phyloP scores from a whole-genome alignment of 805 yeast species.

The Ascoidea asiatica region DNA sequence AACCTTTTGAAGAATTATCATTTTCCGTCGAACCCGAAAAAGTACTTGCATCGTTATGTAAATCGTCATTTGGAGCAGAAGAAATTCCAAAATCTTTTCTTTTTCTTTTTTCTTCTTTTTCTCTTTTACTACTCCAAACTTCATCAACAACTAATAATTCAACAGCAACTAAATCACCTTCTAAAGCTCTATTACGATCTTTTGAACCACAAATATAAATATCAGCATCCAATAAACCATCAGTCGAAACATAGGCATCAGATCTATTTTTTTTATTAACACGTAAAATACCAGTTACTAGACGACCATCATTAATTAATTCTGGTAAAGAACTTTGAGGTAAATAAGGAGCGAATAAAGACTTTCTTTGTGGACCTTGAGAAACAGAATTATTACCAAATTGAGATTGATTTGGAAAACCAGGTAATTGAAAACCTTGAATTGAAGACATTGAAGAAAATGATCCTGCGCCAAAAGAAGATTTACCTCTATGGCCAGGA shows the following conservation, averaged over 20 bases:
- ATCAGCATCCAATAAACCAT: conserved; percentile 90
- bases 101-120: conserved; percentile 93
- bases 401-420: conserved; percentile 6
- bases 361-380: conserved; percentile 41
- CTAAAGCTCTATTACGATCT: conserved; percentile 94
- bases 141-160: conserved; percentile 92
- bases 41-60: conserved; percentile 72
- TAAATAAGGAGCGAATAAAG: conserved; percentile 89
- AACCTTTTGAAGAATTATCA: conserved; percentile 11
- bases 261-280: conserved; percentile 94
- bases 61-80: conserved; percentile 38
- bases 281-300: conserved; percentile 84
- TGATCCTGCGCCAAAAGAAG: conserved; percentile 56
- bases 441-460: conserved; percentile 32
- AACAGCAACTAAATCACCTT: conserved; percentile 93
- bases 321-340: conserved; percentile 91
- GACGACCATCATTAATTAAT: conserved; percentile 74
- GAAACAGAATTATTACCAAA: conserved; percentile 18
- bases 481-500: conserved; percentile 71
- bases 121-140: conserved; percentile 93
- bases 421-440: conserved; percentile 14
- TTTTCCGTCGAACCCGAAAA: conserved; percentile 21
- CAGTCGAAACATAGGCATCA: conserved; percentile 97
- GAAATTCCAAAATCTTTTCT: conserved; percentile 48
- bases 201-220: conserved; percentile 96